phyloP scores from a whole-genome alignment of 1,139 yeast species.

The Nadsonia commutata region DNA sequence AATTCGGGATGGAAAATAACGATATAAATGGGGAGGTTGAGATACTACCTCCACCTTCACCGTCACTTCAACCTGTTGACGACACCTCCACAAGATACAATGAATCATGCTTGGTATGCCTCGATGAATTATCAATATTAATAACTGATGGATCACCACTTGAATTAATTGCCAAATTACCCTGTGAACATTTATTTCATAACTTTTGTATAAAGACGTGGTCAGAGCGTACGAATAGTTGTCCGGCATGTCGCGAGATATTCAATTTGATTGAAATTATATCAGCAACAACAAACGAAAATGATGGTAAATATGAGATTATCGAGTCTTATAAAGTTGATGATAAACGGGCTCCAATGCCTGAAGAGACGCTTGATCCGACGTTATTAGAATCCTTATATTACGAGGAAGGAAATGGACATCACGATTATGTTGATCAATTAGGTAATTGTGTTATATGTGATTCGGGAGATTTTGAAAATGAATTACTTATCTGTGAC shows the following conservation, averaged over 20 bases:
- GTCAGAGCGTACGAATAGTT: slow-evolving; percentile 38
- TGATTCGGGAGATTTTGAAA: slow-evolving; percentile 17
- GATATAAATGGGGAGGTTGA: not conserved
- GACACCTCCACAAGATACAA: not conserved
- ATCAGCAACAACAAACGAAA: slow-evolving; percentile 7
- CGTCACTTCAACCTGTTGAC: not conserved
- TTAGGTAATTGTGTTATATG: slow-evolving; percentile 19
- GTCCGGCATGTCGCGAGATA: slow-evolving; percentile 38
- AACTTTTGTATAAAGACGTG: slow-evolving; percentile 34
- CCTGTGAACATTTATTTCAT: slow-evolving; percentile 35
- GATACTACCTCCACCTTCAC: not conserved
- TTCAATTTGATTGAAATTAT: slow-evolving; percentile 16
- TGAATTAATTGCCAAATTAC: slow-evolving; percentile 10
- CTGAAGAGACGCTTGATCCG: slow-evolving; percentile 1
- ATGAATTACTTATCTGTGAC: slow-evolving; percentile 20
- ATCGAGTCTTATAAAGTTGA: slow-evolving; percentile 8
- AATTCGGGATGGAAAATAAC: slow-evolving; percentile 2
- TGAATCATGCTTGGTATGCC: slow-evolving; percentile 3
- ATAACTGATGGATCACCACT: slow-evolving; percentile 3
- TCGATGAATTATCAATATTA: slow-evolving; percentile 7
- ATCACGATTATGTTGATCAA: slow-evolving; percentile 1
- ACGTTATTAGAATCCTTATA: not conserved
- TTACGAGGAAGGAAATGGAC: slow-evolving; percentile 5
- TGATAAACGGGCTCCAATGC: slow-evolving; percentile 7
- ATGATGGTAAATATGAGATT: slow-evolving; percentile 1